A percentile compares a stretch with the other conserved stretches of the same genome.
phyloP scores from a whole-genome alignment of 169 alveolate species.

The Plasmodium ovale region DNA sequence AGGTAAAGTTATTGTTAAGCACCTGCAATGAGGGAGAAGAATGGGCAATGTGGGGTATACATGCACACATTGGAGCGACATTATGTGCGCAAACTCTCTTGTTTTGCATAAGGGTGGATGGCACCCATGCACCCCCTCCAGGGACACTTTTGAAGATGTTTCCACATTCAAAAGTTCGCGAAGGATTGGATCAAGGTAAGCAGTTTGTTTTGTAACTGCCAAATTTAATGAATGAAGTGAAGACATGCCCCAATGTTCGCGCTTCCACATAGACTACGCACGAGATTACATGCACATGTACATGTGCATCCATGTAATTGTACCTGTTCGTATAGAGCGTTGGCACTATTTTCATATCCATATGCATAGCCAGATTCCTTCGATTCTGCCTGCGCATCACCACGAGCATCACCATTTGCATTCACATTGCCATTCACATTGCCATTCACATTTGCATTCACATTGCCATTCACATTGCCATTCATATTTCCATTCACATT shows the following conservation, averaged over 20 bases:
- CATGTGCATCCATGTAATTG: neutral
- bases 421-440: no score
- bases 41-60: neutral
- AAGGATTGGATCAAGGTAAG: no score
- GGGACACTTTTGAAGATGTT: no score
- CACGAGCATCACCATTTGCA: neutral
- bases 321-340: neutral
- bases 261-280: neutral
- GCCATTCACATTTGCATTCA: neutral
- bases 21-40: slow-evolving; percentile 17
- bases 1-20: slow-evolving; percentile 1
- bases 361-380: no score
- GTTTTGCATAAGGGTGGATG: no score
- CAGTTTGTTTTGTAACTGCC: no score
- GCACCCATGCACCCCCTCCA: no score
- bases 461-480: neutral
- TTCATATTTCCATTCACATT: neutral
- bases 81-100: neutral
- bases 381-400: neutral
- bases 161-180: no score
- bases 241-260: no score
- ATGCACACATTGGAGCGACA: neutral
- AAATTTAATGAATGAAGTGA: no score
- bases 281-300: neutral
- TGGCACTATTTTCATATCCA: no score